A percentile compares a stretch with the other conserved stretches of the same genome.
Conservation (phyloP, 2,329 filamentous ascomycete species). For the Sphaceloma murrayae region DNA sequence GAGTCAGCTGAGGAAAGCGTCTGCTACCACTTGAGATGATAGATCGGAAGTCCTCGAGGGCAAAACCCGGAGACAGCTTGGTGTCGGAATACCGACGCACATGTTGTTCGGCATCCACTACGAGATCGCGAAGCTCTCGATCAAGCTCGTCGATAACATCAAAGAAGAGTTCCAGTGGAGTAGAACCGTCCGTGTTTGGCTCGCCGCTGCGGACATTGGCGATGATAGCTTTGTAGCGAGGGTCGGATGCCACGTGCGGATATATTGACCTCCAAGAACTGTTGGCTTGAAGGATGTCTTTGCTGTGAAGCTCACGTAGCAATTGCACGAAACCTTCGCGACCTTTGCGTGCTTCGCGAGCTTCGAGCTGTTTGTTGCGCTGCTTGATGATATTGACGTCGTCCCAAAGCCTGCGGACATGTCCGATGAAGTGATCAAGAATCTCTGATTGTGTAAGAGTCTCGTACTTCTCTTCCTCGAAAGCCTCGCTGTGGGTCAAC, state of each 20-base stretch:
- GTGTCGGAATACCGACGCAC: no score
- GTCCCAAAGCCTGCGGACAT: conserved; percentile 86
- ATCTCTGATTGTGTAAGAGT: conserved; percentile 80
- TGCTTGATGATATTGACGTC: conserved; percentile 86
- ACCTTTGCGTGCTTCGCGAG: conserved; percentile 73
- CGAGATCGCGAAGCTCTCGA: conserved; percentile 65
- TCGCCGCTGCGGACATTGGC: conserved; percentile 50
- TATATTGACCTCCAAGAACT: conserved; percentile 82
- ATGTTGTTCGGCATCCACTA: conserved; percentile 75
- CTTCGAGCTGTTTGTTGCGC: conserved; percentile 71
- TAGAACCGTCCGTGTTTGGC: conserved; percentile 50
- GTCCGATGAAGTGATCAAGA: conserved; percentile 84
- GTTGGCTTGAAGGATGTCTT: conserved; percentile 77
- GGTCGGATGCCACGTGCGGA: conserved; percentile 65
- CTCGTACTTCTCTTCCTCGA: conserved; percentile 75
- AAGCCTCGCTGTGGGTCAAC: conserved; percentile 68
- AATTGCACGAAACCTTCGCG: conserved; percentile 72
- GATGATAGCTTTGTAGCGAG: conserved; percentile 72
- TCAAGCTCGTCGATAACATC: conserved; percentile 92
- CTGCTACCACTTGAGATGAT: conserved; percentile 78
- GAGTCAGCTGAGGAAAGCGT: conserved; percentile 74
- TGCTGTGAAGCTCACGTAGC: conserved; percentile 61
- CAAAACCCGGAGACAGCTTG: no score
- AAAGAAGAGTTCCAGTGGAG: conserved; percentile 88
- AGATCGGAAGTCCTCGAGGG: conserved; percentile 78